Evolutionary conservation across 345 rosid genomes (phyloP), one percentile per base, ranked within the genome.

Genomic region (Pugionium cornutum): DNA sequence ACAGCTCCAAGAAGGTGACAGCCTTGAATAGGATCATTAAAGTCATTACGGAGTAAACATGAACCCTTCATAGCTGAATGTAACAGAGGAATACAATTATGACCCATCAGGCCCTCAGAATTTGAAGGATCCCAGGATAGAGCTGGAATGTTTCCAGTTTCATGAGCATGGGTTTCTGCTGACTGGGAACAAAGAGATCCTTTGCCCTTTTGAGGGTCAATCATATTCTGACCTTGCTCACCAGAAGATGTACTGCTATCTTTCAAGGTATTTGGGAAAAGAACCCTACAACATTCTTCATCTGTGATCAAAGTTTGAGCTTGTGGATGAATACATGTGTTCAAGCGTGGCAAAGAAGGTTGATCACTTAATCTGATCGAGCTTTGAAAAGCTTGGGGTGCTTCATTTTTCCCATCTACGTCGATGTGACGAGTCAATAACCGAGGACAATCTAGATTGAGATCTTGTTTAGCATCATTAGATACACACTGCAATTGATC

Each of bases 201-300:
- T 61, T 75, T 62, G 28, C 65, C 70, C 72, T 64, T 82, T 73
- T 63, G 77, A 52, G 72, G 53, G 42, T 63, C 78, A 71, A 62
- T 65, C 70, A 77, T 62, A 57, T 74, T 75, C 57, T 70, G 70
- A 59, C 70, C 81, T 64, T 79, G 70, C 9, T 75, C 67, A 53
- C 62, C 83, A 57, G 85, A 58, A 55, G 84, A 36, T 67, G 79
- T 76, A 53, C 59, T 52, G 52, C 69, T 75, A 65, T 75, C 78
- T 36, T 65, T 82, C 56, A 73, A 61, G 68, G 77, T 81, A 64
- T 90, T 95, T 5, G 83, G 77, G 53, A 94, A 87, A 72, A 91
- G 82, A 68, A 80, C 77, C 82, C 82, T 78, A 75, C 96, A 90
- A 67, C 92, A 91, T 75, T 91, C 97, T 67, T 87, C 96, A 72